A percentile compares a stretch with the other conserved stretches of the same genome.
phyloP scores from a whole-genome alignment of 1,139 yeast genomes.

The Geotrichum fermentans region DNA sequence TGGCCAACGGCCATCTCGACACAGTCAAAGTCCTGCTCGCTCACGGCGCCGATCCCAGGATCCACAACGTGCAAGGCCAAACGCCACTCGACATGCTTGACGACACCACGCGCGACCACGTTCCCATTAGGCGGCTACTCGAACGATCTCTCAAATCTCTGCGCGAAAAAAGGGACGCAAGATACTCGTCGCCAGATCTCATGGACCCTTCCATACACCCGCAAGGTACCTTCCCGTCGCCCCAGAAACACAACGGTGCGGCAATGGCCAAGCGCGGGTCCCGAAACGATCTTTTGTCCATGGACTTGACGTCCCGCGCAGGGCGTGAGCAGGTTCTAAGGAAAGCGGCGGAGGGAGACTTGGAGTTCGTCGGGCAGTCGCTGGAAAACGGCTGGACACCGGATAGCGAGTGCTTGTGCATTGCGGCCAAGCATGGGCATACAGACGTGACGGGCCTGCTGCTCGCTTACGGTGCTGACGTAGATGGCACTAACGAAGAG shows the following conservation, averaged over 20 bases:
- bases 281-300: conserved; percentile 42
- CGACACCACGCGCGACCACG: conserved; percentile 32
- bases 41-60: conserved; percentile 79
- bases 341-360: conserved; percentile 75
- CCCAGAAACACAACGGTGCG: conserved; percentile 7
- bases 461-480: conserved; percentile 71
- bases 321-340: conserved; percentile 63
- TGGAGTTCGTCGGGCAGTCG: conserved; percentile 71
- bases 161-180: conserved; percentile 27
- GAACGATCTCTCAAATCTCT: conserved; percentile 34
- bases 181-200: conserved; percentile 18
- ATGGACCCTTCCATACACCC: conserved; percentile 24
- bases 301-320: conserved; percentile 60
- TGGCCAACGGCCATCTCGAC: conserved; percentile 69
- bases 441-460: conserved; percentile 73
- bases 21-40: conserved; percentile 60
- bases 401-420: conserved; percentile 67
- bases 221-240: conserved; percentile 32
- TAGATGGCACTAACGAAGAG: conserved; percentile 53
- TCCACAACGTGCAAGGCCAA: conserved; percentile 71
- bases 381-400: conserved; percentile 74
- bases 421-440: conserved; percentile 84
- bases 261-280: conserved; percentile 33
- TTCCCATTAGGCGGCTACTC: conserved; percentile 30
- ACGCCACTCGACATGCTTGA: conserved; percentile 62